phyloP scores from a whole-genome alignment of 345 rosid genomes.

The Citrus unshiu region DNA sequence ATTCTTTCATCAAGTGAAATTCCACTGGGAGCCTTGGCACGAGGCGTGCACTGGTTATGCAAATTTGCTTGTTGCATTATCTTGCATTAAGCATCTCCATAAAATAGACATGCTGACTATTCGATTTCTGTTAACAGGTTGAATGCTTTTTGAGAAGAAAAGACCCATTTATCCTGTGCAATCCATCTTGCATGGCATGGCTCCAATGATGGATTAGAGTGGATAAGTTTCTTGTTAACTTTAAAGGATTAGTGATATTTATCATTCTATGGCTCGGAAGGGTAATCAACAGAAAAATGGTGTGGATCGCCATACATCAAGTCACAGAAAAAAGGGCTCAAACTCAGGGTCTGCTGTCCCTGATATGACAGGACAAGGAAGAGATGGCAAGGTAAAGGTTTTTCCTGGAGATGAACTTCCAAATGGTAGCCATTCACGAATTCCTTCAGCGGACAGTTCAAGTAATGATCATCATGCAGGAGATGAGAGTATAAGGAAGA shows the following conservation, averaged over 20 bases:
- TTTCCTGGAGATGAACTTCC: conserved; percentile 42
- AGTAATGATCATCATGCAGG: conserved; percentile 18
- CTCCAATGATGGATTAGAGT: conserved; percentile 8
- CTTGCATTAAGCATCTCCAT: background rate
- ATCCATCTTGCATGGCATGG: background rate
- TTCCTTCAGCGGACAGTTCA: conserved; percentile 14
- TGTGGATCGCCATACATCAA: conserved; percentile 46
- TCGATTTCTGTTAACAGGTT: background rate
- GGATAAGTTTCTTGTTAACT: conserved; percentile 17
- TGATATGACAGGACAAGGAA: conserved; percentile 38
- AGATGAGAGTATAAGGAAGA: conserved; percentile 31
- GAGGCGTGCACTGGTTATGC: background rate
- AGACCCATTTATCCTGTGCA: background rate
- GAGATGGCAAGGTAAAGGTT: conserved; percentile 38
- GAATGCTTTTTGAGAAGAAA: background rate
- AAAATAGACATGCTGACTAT: background rate
- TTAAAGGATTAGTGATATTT: background rate
- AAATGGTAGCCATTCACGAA: conserved; percentile 37
- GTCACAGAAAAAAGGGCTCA: conserved; percentile 43
- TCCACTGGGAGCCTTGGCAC: background rate
- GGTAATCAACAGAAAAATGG: conserved; percentile 80
- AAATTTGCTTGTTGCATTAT: background rate
- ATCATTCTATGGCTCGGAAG: conserved; percentile 71
- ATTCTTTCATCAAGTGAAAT: background rate
- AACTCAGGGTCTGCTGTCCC: conserved; percentile 34